Evolutionary conservation across 768 basidiomycete genomes (phyloP), one percentile per base, ranked within the genome.

Genomic region (Clitopilus hobsonii): DNA sequence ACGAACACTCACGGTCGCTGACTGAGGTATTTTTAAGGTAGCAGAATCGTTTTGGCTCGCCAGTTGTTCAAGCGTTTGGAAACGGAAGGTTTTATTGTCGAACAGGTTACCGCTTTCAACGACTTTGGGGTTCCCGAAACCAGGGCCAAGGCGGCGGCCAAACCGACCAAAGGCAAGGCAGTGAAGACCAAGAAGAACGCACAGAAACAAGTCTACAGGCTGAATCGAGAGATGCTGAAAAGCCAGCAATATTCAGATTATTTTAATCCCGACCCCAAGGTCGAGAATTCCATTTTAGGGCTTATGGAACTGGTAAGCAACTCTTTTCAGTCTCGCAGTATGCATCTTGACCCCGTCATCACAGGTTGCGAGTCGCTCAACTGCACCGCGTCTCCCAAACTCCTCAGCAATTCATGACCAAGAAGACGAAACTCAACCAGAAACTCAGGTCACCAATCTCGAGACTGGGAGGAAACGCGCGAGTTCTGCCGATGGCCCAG

Each of bases 1-100:
- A 26, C 23, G 6, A 16, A 20, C 16, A 5, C 7, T 13, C 38
- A 18, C 28, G 1, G 28, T 26, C 10, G 25, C 36, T 23, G 27
- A 51, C 62, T 27, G 47, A 38, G 36, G 49, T 56, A 29, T 26
- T 41, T 51, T 14, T 16, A 57, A 84, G 87, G 79, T 36, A 83
- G 81, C 49, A 74, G 82, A 53, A 72, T 77, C 48, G 65, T 75
- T 14, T 72, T 85, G 5, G 79, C 83, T 27, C 76, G 79, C 2
- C 86, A 87, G 59, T 68, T 90, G 28, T 78, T 90, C 62, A 84
- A 81, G 62, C 72, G 85, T 47, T 76, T 92, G 14, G 86, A 91
- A 67, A 74, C 74, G 29, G 86, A 91, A 76, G 88, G 90, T 88
- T 6, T 56, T 53, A 28, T 30, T n/a, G 27, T 49, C 25, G 18